Base-by-base conservation (phyloP, 768 basidiomycete genomes). In the Trametes maxima region DNA sequence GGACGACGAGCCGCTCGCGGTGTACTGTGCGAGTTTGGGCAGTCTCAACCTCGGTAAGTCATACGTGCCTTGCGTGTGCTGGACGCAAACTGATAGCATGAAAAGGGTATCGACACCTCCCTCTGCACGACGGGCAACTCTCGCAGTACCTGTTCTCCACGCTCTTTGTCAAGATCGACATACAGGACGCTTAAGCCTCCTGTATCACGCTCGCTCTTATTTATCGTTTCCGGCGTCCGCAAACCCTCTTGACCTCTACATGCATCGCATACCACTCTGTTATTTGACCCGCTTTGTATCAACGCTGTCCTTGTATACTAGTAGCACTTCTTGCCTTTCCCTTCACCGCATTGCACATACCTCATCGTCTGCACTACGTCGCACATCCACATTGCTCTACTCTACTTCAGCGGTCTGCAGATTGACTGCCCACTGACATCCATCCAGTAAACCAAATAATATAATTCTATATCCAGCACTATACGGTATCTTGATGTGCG, bases 91-190 rank as follows among this genome's bases (percentile, higher is more conserved):
- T 71, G 76, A 74, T 42, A 69, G 25, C 35, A 13, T 49, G n/a
- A 51, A 4, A 46, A 93, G 95, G 96, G 1, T 98, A 89, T 71
- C 86, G 92, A 8, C 92, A 98, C 74, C 73, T 98, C 5, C 94
- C 96, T 0, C 76, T 98, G 37, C 92, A 94, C 68, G 96, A 98
- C 73, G 76, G 83, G 2, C 89, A 95, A 70, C 84, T 93, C 45
- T 89, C 90, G 40, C 94, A 95, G 69, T 92, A 89, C 69, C 78
- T 98, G 51, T 98, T 95, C 74, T 93, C 95, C 22, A 95, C 95
- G n/a, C 79, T 98, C 17, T 97, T 98, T 68, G 87, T 96, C 21
- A 76, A 83, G 57, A 82, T 88, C 47, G 75, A 80, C 17, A 73
- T 93, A 39, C 69, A 73, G 3, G 75, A 79, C 28, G 72, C 60